Base-by-base conservation (phyloP, 306 rosid species). In the Heteromeles arbutifolia region DNA sequence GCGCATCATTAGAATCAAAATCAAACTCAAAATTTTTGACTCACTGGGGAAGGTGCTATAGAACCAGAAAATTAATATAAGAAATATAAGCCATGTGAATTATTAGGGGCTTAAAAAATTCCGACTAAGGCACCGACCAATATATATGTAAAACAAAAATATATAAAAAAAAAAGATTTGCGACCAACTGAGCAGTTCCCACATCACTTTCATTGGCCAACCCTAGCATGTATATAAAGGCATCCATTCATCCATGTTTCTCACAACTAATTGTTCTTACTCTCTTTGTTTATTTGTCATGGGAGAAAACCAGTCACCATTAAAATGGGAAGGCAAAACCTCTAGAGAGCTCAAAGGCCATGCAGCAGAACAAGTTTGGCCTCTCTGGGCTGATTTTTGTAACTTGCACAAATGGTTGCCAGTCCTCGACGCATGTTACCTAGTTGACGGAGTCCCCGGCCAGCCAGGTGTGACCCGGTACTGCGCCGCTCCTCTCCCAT, bases 341-440 rank as follows among this genome's bases (percentile, higher is more conserved):
- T 62, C 64, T 2, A 78, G 67, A 1, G 70, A 69, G 63, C 24
- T 86, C 10, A 14, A 52, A 65, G 81, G 45, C 32, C 18, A 64
- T 10, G 57, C 45, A 17, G 58, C 24, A 15, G 22, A 53, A 11
- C 15, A 57, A n/a, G 29, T 80, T 78, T 91, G 90, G 89, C 66
- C 80, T 14, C 73, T 91, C 0, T 28, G 81, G 9, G 83, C 80
- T 70, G 90, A 91, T 65, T 91, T 91, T 82, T 87, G 87, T 85
- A 88, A 88, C 50, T 59, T 87, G 44, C 90, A 91, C 81, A 88
- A 82, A 28, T 79, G 84, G 31, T 86, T 82, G 66, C 90, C 87
- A 1, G 29, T 69, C 25, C 75, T 87, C 4, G 53, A 81, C 77
- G 84, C 85, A 5, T 87, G 87, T 69, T 76, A 85, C 39, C 88